Evolutionary conservation across 768 basidiomycete species (phyloP).

Genomic region (Calocybe indica): DNA sequence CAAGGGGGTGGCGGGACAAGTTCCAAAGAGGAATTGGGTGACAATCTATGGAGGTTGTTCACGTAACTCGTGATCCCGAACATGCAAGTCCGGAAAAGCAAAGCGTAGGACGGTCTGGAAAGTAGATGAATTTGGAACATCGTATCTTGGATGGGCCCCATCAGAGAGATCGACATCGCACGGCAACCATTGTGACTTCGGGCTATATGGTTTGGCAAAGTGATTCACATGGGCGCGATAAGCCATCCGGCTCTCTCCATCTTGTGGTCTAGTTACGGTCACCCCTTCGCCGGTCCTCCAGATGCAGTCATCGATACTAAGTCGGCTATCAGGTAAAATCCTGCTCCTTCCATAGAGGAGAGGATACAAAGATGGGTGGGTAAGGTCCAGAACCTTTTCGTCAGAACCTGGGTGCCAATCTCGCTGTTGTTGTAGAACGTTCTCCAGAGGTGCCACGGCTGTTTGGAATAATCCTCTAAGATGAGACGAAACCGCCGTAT

Average conservation of each 20-base stretch:
- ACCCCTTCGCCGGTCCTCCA: constrained; percentile 8
- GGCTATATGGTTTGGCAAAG: constrained; percentile 3
- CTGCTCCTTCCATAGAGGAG: constrained; percentile 22
- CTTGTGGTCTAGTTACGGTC: constrained; percentile 2
- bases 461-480: constrained; percentile 9
- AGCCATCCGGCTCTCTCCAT: not conserved
- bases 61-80: constrained; percentile 28
- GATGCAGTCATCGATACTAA: constrained; percentile 9
- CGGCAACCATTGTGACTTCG: constrained; percentile 7
- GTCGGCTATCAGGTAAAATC: constrained; percentile 5
- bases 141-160: not conserved
- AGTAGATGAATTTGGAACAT: too few relatives aligned
- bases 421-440: constrained; percentile 21
- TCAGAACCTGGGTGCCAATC: constrained; percentile 39
- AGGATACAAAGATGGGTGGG: constrained; percentile 33
- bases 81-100: too few relatives aligned
- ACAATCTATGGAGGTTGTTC: constrained; percentile 31
- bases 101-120: not conserved
- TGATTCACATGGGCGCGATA: too few relatives aligned
- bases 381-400: constrained; percentile 32
- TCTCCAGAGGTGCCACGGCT: constrained; percentile 19
- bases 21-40: constrained; percentile 23
- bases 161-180: constrained; percentile 3
- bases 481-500: constrained; percentile 15
- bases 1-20: constrained; percentile 14